Evolutionary conservation across 2,329 filamentous ascomycete genomes (phyloP).

Genomic region (Botrytis fabae): DNA sequence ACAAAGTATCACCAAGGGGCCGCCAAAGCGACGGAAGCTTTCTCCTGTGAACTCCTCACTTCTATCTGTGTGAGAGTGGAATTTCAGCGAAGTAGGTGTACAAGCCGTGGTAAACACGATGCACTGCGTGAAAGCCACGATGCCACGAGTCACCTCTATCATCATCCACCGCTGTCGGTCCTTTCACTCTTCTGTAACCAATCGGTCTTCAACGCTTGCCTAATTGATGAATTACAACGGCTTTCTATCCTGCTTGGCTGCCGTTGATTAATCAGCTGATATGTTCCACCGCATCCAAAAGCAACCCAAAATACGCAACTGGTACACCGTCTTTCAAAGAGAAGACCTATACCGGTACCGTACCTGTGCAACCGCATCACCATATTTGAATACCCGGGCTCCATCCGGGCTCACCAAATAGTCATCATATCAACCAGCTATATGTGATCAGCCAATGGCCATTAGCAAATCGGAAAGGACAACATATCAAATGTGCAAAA

Average conservation of each 20-base stretch:
- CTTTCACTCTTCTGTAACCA: neutral
- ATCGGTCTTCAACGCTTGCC: conserved; percentile 9
- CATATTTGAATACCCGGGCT: conserved; percentile 12
- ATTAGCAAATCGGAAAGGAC: neutral
- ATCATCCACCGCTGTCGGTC: conserved; percentile 17
- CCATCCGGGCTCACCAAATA: neutral
- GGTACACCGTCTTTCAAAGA: conserved; percentile 22
- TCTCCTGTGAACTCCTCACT: neutral
- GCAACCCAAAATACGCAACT: neutral
- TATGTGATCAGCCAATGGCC: neutral
- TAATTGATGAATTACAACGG: conserved; percentile 15
- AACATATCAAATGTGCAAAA: conserved; percentile 15
- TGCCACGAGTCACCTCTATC: conserved; percentile 12
- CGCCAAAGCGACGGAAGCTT: conserved; percentile 12
- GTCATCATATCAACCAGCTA: neutral
- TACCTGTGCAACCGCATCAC: conserved; percentile 14
- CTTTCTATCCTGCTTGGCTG: conserved; percentile 20
- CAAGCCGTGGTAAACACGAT: conserved; percentile 18
- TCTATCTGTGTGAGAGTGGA: conserved; percentile 3
- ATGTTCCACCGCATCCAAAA: conserved; percentile 16
- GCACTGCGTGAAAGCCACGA: conserved; percentile 24
- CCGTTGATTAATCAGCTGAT: conserved; percentile 22
- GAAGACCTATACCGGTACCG: neutral
- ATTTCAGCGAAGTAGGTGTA: neutral
- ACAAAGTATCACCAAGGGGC: conserved; percentile 13